Base-by-base conservation (phyloP, 768 basidiomycete genomes). In the Suillus discolor region DNA sequence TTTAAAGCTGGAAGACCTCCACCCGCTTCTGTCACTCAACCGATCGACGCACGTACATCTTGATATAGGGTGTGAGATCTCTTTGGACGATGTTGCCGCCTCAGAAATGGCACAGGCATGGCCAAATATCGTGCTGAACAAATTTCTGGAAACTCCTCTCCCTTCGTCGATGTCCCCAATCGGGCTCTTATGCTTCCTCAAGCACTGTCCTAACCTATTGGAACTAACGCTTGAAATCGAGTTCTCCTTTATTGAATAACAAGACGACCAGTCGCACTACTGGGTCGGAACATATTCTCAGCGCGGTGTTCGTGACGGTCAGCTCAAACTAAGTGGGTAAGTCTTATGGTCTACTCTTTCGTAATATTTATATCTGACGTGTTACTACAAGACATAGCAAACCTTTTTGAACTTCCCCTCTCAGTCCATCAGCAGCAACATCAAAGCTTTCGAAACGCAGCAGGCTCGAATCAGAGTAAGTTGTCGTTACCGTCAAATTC, bases 21-120 rank as follows among this genome's bases (percentile, higher is more conserved):
- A 60, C 3, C 59, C 59, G 18, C 59, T 60, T 12, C 18, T 60
- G 59, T 42, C 39, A 60, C 67, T 75, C 61, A 9, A 63, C 34
- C 75, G 70, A 62, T 68, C 77, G 31, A 69, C 74, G 16, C 72
- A 28, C 11, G 67, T 75, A 16, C 69, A 71, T 3, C 25, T 25
- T 28, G 68, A 74, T 57, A 63, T 45, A 16, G 67, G 64, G 1
- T 75, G 75, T 31, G 53, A 67, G 39, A 38, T 77, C 11, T 34
- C 20, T 15, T 47, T 77, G 47, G 69, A 70, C 34, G 72, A 75
- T 55, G 62, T 64, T 2, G 72, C 65, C n/a, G 65, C 76, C 59
- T n/a, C 51, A 16, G 54, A 57, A 12, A 2, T 75, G 25, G 39
- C 72, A 15, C 68, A 70, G 53, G 67, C 62, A 60, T 75, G 75